Base-by-base conservation (phyloP, 371 early-diverging fungal genomes). In the Mucor circinelloides region DNA sequence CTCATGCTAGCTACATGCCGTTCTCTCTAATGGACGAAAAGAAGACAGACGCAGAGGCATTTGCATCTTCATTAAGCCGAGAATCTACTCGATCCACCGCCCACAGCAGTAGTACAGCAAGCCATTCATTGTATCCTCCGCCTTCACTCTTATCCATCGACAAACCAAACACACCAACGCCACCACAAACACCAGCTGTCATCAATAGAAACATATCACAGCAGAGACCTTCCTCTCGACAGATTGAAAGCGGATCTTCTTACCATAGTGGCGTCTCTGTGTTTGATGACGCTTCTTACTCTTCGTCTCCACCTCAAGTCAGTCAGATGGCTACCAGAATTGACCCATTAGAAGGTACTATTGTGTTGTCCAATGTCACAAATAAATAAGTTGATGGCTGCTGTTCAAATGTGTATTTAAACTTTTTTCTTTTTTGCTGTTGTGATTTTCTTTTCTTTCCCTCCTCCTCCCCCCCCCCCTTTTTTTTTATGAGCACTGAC, bases 101-200 rank as follows among this genome's bases (percentile, higher is more conserved):
- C 6, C 21, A 31, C 12, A 54, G 27, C 27, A 27, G 23, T 7
- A 56, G 56, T 32, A 19, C 56, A 0, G 56, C 5, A n/a, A 13
- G n/a, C 12, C 13, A 56, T 17, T 9, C 32, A 2, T 32, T 58
- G 19, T 32, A 36, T 9, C 34, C 21, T 32, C 57, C 57, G 9
- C n/a, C 21, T 9, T 36, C 12, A 12, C 27, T 40, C 6, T 8
- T 63, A 10, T 31, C 28, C 10, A 17, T 27, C 6, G 38, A 38
- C 15, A 60, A 60, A 6, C 44, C 60, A 2, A 60, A 63, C 12
- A 50, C 63, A 10, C 31, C 31, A 3, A 48, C 63, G 21, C 65
- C 65, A 15, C 65, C 65, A 15, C 46, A 27, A 59, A 58, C 61
- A 3, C 66, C 42, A 12, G 23, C 27, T 2, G 52, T 52, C 23